These are phyloP conservation scores for Barnettozyma sucrosica DNA, from an alignment of 805 yeast species.

Conservation along the genomic window DNA sequence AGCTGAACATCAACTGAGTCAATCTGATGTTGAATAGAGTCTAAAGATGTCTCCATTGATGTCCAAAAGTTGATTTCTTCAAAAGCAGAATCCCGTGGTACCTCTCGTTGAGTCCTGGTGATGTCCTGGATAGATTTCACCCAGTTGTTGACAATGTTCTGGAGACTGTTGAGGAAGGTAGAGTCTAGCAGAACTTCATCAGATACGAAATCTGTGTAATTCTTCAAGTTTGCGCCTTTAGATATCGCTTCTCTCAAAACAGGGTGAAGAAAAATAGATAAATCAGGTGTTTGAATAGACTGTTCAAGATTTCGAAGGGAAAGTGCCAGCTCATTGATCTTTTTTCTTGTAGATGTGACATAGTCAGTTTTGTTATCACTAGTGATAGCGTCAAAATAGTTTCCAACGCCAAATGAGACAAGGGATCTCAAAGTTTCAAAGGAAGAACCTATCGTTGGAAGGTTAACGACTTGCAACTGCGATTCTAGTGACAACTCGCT, in stretches of 20 bases:
- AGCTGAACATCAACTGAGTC: conserved; percentile 44
- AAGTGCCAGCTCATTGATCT: conserved; percentile 59
- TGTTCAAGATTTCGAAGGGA: conserved; percentile 66
- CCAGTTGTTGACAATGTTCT: conserved; percentile 70
- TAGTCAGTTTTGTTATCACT: conserved; percentile 27
- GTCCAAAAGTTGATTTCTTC: conserved; percentile 80
- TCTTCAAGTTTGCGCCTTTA: conserved; percentile 27
- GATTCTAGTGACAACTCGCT: conserved; percentile 21
- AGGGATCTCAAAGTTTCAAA: conserved; percentile 54
- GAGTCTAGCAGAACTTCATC: conserved; percentile 42
- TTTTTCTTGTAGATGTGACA: conserved; percentile 47
- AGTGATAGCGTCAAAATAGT: conserved; percentile 56
- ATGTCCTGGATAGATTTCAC: conserved; percentile 53
- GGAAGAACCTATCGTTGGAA: conserved; percentile 28
- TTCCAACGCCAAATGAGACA: conserved; percentile 57
- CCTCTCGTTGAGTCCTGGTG: conserved; percentile 46
- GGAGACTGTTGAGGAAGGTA: conserved; percentile 59
- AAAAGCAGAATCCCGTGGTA: conserved; percentile 46
- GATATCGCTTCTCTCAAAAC: conserved; percentile 36
- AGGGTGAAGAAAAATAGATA: conserved; percentile 48
- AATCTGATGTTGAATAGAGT: conserved; percentile 52
- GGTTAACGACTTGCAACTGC: conserved; percentile 31
- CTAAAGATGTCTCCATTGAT: conserved; percentile 57
- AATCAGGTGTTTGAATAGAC: conserved; percentile 61
- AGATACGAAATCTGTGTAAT: conserved; percentile 27